Percentiles rank a stretch among this genome's conserved stretches.
phyloP scores from a whole-genome alignment of 2,329 filamentous ascomycete species.

The Colletotrichum lini region DNA sequence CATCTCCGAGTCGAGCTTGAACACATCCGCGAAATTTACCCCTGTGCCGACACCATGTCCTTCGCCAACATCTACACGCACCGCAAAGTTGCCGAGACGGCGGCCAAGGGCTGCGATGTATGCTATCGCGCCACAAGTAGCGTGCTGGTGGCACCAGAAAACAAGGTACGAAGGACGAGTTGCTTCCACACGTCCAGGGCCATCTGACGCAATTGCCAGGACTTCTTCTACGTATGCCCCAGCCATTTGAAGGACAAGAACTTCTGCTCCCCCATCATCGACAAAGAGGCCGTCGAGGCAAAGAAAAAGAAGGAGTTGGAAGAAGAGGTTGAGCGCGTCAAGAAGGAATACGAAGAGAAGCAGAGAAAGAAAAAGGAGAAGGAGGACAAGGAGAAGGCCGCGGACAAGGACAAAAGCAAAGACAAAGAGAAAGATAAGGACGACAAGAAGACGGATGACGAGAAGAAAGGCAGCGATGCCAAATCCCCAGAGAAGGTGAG shows the following conservation, averaged over 20 bases:
- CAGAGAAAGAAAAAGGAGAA: slow-evolving; percentile 79
- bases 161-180: slow-evolving; percentile 73
- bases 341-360: slow-evolving; percentile 84
- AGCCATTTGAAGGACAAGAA: slow-evolving; percentile 85
- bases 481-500: slow-evolving; percentile 46
- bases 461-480: slow-evolving; percentile 51
- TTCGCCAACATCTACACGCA: slow-evolving; percentile 88
- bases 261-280: slow-evolving; percentile 83
- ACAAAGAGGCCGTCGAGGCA: slow-evolving; percentile 75
- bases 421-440: slow-evolving; percentile 62
- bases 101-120: slow-evolving; percentile 87
- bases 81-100: slow-evolving; percentile 87
- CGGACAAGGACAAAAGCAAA: slow-evolving; percentile 63
- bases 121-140: slow-evolving; percentile 92
- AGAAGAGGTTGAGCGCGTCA: slow-evolving; percentile 74
- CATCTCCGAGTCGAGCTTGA: background rate
- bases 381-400: slow-evolving; percentile 70
- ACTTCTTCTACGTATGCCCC: slow-evolving; percentile 93
- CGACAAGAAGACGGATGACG: slow-evolving; percentile 57
- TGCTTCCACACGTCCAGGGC: background rate
- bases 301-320: slow-evolving; percentile 77
- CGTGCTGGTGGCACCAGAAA: slow-evolving; percentile 90
- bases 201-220: slow-evolving; percentile 56
- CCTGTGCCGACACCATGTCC: slow-evolving; percentile 55
- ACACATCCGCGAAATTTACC: background rate